These are phyloP conservation scores for Periconia macrospinosa DNA, from an alignment of 2,329 filamentous ascomycete species.

Conservation along the genomic window DNA sequence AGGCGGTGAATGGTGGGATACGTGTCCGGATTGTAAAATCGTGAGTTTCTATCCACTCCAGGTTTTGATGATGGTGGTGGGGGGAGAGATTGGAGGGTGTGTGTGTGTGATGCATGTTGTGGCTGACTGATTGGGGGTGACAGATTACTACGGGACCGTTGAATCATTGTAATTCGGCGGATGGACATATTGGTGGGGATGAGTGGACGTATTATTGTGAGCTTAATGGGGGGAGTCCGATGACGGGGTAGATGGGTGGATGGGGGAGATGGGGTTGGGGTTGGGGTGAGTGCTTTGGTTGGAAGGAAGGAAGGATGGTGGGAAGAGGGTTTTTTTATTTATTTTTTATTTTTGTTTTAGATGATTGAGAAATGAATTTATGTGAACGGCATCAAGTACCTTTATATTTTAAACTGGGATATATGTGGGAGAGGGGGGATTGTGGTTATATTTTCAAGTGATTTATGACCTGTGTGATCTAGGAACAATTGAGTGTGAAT, in stretches of 20 bases:
- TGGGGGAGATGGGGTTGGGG: neutral
- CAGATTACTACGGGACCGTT: slow-evolving; percentile 15
- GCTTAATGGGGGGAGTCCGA: slow-evolving; percentile 13
- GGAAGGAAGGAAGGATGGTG: neutral
- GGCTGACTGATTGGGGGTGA: neutral
- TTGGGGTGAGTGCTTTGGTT: too few relatives aligned
- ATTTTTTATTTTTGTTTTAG: too few relatives aligned
- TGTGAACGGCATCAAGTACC: too few relatives aligned
- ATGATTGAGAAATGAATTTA: too few relatives aligned
- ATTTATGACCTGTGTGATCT: too few relatives aligned
- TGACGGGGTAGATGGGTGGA: neutral
- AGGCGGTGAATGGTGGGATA: slow-evolving; percentile 27
- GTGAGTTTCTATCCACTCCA: slow-evolving; percentile 9
- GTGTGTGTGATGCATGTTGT: neutral
- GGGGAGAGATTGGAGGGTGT: neutral
- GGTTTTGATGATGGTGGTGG: neutral
- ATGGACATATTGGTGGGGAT: slow-evolving; percentile 30
- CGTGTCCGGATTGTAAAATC: slow-evolving; percentile 30
- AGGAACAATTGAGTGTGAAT: too few relatives aligned
- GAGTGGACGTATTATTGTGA: slow-evolving; percentile 32
- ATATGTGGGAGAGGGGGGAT: too few relatives aligned
- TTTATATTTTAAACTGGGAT: too few relatives aligned
- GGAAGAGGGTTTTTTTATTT: too few relatives aligned
- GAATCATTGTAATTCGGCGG: slow-evolving; percentile 23
- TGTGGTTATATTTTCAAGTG: too few relatives aligned